Percentiles rank a stretch among this genome's conserved stretches.
Conservation (phyloP, 169 alveolate genomes). For the Plasmodium relictum region DNA sequence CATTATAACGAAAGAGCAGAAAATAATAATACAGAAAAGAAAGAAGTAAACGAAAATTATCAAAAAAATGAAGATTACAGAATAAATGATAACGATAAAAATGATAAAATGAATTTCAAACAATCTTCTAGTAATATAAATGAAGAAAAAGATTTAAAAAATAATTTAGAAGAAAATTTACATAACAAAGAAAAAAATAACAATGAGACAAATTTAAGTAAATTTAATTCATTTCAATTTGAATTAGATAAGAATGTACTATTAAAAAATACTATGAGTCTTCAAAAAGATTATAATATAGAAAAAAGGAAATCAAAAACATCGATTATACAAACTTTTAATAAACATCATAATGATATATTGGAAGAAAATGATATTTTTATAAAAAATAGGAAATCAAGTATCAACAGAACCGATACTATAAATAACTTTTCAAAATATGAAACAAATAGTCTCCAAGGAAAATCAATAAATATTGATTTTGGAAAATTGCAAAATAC, state of each 20-base stretch:
- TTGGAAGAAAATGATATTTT: background rate
- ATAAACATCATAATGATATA: background rate
- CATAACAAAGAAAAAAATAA: background rate
- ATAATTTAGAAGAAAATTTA: background rate
- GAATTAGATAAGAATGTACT: slow-evolving; percentile 14
- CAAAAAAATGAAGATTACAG: background rate
- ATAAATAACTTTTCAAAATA: slow-evolving; percentile 23
- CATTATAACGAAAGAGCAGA: background rate
- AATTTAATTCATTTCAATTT: background rate
- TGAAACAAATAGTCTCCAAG: background rate
- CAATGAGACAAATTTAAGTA: background rate
- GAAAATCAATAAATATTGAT: background rate
- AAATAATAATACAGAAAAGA: background rate
- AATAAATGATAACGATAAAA: background rate
- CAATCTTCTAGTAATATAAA: background rate
- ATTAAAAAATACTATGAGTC: slow-evolving; percentile 32
- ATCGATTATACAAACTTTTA: background rate
- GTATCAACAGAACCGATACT: slow-evolving; percentile 16
- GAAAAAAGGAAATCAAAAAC: slow-evolving; percentile 32
- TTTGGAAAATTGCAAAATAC: background rate
- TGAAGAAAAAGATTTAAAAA: background rate
- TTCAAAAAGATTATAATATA: slow-evolving; percentile 26
- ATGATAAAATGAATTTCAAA: background rate
- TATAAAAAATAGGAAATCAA: background rate
- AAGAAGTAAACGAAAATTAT: background rate